Conservation (phyloP, 73 alveolate genomes). For the Stentor roeselii region DNA sequence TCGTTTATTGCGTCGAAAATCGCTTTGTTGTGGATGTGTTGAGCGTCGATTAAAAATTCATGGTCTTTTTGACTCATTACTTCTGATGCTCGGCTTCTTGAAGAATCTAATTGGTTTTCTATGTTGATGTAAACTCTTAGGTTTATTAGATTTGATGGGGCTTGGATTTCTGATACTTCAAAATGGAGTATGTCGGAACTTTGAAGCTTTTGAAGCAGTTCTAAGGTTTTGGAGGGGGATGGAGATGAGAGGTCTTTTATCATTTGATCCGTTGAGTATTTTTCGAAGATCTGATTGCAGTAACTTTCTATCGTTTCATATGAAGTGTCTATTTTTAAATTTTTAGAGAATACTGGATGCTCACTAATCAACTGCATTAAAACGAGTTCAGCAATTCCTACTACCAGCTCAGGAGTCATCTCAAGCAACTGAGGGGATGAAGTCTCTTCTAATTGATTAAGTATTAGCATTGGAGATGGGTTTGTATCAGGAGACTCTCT, state of each 20-base stretch:
- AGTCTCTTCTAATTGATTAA: no score
- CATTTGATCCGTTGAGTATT: no score
- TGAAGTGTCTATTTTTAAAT: no score
- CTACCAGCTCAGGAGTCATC: slow-evolving; percentile 25
- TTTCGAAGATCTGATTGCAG: no score
- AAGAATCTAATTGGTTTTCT: neutral
- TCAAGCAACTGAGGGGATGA: no score
- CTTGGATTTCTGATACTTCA: neutral
- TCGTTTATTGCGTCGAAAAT: slow-evolving; percentile 82
- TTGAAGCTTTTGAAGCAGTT: slow-evolving; percentile 13
- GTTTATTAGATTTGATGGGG: neutral
- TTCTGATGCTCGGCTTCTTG: neutral
- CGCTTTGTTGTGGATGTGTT: slow-evolving; percentile 80
- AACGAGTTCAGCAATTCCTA: neutral
- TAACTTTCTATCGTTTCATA: no score
- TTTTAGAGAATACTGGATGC: no score
- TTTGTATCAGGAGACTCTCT: neutral
- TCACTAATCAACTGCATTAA: slow-evolving; percentile 29
- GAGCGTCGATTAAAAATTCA: slow-evolving; percentile 55
- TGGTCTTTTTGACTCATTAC: slow-evolving; percentile 27
- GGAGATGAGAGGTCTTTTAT: no score
- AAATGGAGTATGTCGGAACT: neutral
- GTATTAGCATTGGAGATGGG: no score
- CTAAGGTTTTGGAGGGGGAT: slow-evolving; percentile 15
- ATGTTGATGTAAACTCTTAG: neutral